Percentiles rank a stretch among this genome's conserved stretches.
These are phyloP conservation scores for Berkeleyomyces basicola DNA, from an alignment of 2,329 filamentous ascomycete genomes.

Conservation along the genomic window DNA sequence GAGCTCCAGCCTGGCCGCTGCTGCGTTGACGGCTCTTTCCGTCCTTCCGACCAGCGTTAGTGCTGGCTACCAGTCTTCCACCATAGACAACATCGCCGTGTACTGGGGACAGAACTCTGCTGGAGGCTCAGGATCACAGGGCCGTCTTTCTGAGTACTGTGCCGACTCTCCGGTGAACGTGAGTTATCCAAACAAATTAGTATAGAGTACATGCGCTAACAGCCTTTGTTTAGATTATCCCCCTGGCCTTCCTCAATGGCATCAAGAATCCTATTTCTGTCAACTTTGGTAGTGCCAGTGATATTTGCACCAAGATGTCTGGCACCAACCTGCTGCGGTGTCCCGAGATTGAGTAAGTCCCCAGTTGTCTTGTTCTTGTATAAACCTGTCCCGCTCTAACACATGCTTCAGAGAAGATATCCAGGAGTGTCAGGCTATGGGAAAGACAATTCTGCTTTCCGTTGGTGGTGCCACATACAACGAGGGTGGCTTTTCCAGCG, in stretches of 20 bases:
- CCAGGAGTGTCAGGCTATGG: slow-evolving; percentile 24
- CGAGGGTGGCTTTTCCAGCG: slow-evolving; percentile 34
- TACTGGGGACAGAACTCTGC: slow-evolving; percentile 43
- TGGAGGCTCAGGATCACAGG: slow-evolving; percentile 30
- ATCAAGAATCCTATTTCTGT: slow-evolving; percentile 37
- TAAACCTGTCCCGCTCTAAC: background rate
- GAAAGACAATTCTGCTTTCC: slow-evolving; percentile 29
- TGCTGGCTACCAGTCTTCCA: slow-evolving; percentile 28
- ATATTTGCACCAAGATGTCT: slow-evolving; percentile 41
- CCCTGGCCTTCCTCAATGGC: slow-evolving; percentile 44
- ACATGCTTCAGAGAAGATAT: slow-evolving; percentile 24
- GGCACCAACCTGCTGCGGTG: slow-evolving; percentile 44
- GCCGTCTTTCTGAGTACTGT: slow-evolving; percentile 42
- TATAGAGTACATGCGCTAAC: background rate
- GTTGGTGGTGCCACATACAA: slow-evolving; percentile 29
- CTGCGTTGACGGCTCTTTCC: background rate
- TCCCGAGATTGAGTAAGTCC: slow-evolving; percentile 43
- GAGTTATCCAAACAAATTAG: slow-evolving; percentile 17
- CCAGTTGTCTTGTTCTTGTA: slow-evolving; percentile 11
- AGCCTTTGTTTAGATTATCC: slow-evolving; percentile 25
- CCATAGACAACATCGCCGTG: slow-evolving; percentile 38
- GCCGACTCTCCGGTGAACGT: slow-evolving; percentile 32
- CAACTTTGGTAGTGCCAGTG: slow-evolving; percentile 49
- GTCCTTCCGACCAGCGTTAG: slow-evolving; percentile 19
- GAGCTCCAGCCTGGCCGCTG: background rate